phyloP scores from a whole-genome alignment of 257 asterid genomes.

The Penstemon barbatus region DNA sequence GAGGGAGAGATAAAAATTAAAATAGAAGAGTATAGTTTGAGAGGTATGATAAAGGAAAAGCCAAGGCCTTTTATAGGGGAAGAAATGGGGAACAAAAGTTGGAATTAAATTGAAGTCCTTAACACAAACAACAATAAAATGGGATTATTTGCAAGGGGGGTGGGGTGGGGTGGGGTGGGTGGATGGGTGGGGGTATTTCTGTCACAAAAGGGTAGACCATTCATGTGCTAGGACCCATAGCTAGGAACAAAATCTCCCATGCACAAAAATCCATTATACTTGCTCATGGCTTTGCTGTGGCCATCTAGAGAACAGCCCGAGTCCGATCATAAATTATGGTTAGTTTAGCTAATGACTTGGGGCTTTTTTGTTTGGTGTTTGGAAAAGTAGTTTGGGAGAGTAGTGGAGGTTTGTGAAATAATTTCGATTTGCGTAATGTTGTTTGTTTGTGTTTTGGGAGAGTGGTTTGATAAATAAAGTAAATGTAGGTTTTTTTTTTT shows the following conservation, averaged over 20 bases:
- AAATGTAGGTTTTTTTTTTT: too few species aligned
- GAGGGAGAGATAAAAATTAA: neutral
- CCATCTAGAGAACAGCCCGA: constrained; percentile 5
- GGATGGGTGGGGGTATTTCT: neutral
- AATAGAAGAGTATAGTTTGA: neutral
- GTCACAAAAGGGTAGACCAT: constrained; percentile 18
- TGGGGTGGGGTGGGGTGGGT: neutral
- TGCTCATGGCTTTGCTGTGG: constrained; percentile 4
- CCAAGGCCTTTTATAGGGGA: constrained; percentile 30
- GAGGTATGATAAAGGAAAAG: constrained; percentile 36
- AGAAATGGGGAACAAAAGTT: constrained; percentile 16
- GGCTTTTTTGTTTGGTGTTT: too few species aligned
- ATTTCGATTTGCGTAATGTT: too few species aligned
- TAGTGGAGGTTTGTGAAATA: too few species aligned
- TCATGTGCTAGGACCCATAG: constrained; percentile 29
- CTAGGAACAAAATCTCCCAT: neutral
- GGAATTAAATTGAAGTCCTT: constrained; percentile 37
- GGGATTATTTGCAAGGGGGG: constrained; percentile 23
- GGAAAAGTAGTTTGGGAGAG: too few species aligned
- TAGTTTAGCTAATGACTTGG: too few species aligned
- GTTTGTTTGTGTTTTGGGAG: too few species aligned
- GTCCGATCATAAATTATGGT: too few species aligned
- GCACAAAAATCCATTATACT: neutral
- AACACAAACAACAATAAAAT: constrained; percentile 26
- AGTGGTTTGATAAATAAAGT: too few species aligned